These are phyloP conservation scores for Oldenlandia corymbosa DNA, from an alignment of 257 asterid species.

Conservation along the genomic window DNA sequence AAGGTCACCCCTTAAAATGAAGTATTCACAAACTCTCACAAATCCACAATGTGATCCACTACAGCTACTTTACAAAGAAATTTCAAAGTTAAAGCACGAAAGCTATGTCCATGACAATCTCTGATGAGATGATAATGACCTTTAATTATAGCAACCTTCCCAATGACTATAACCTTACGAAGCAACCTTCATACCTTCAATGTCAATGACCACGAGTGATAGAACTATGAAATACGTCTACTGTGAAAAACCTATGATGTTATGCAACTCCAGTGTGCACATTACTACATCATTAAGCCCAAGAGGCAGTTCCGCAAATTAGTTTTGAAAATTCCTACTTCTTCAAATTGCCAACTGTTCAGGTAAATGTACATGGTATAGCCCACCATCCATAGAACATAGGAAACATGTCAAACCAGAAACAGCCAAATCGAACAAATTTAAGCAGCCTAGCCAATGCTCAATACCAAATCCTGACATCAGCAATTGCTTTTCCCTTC, in stretches of 20 bases:
- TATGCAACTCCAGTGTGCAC: neutral
- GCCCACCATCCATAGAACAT: neutral
- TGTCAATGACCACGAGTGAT: neutral
- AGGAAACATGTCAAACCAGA: neutral
- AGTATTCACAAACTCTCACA: too few species aligned
- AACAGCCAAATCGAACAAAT: neutral
- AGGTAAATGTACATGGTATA: neutral
- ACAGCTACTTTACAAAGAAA: too few species aligned
- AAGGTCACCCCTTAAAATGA: too few species aligned
- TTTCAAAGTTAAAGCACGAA: too few species aligned
- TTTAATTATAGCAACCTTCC: neutral
- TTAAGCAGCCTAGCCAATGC: neutral
- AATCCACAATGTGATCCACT: too few species aligned
- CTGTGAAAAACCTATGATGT: neutral
- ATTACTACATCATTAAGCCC: neutral
- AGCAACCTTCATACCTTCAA: neutral
- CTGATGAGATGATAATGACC: too few species aligned
- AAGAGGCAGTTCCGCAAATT: neutral
- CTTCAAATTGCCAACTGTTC: neutral
- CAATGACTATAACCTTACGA: too few species aligned
- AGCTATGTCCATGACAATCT: too few species aligned
- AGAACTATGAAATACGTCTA: neutral
- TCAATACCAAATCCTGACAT: neutral
- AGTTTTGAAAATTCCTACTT: constrained; percentile 2
- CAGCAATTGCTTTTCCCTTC: too few species aligned